Evolutionary conservation across 306 rosid genomes (phyloP).

Genomic region (Citrullus mucosospermus): DNA sequence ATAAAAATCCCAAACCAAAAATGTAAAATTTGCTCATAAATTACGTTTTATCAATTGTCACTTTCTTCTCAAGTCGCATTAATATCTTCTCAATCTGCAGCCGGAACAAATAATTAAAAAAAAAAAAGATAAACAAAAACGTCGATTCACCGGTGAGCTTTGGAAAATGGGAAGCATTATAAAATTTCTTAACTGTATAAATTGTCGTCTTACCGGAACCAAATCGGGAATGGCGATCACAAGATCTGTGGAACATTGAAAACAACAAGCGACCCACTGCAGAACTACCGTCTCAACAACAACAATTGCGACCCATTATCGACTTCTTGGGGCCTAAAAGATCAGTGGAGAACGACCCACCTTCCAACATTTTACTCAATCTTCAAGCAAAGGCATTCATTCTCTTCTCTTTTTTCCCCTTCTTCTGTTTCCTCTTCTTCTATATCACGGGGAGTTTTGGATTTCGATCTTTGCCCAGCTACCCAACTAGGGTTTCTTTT

Average conservation of each 20-base stretch:
- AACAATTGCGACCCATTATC: not conserved
- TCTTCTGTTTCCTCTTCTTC: not conserved
- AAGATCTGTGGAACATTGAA: slow-evolving; percentile 8
- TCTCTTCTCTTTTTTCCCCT: not conserved
- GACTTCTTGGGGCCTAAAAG: not conserved
- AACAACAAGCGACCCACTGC: not conserved
- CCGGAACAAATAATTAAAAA: not conserved
- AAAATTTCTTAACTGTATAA: not conserved
- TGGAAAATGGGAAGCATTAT: not conserved
- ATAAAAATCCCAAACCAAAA: not conserved
- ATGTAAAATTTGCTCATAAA: not conserved
- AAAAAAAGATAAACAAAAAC: too few relatives aligned
- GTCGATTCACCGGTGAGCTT: not conserved
- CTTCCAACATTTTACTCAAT: slow-evolving; percentile 1
- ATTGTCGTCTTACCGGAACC: not conserved
- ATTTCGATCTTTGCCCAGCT: not conserved
- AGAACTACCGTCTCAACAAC: not conserved
- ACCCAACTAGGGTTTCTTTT: not conserved
- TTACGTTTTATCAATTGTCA: not conserved
- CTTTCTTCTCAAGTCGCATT: not conserved
- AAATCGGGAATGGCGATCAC: not conserved
- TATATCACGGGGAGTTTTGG: not conserved
- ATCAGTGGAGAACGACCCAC: slow-evolving; percentile 7
- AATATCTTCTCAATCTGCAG: not conserved
- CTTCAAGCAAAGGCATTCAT: slow-evolving; percentile 10